Evolutionary conservation across 768 basidiomycete genomes (phyloP).

Genomic region (Russula virescens): DNA sequence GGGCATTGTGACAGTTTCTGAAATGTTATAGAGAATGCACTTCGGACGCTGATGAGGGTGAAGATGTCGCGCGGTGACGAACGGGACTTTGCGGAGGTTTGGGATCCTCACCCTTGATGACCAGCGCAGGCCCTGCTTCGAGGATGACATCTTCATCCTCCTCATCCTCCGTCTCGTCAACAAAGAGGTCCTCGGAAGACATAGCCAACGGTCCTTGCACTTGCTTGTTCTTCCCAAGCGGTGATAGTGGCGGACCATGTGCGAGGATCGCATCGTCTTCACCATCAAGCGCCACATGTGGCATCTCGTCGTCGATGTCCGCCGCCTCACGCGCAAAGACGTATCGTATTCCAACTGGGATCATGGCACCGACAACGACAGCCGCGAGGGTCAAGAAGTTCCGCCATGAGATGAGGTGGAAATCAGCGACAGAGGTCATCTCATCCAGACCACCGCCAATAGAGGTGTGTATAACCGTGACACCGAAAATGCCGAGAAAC

Average conservation of each 20-base stretch:
- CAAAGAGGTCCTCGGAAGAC: slow-evolving; percentile 28
- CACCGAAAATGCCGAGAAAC: slow-evolving; percentile 85
- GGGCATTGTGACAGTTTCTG: neutral
- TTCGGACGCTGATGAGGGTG: neutral
- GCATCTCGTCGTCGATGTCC: slow-evolving; percentile 33
- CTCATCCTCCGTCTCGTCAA: slow-evolving; percentile 38
- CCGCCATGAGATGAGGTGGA: slow-evolving; percentile 86
- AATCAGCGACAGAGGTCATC: slow-evolving; percentile 92
- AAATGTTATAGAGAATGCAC: neutral
- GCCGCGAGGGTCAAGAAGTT: slow-evolving; percentile 85
- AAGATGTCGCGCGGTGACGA: slow-evolving; percentile 5
- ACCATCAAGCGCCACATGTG: slow-evolving; percentile 34
- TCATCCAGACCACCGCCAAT: slow-evolving; percentile 91
- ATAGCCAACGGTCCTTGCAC: slow-evolving; percentile 27
- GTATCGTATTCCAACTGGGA: slow-evolving; percentile 84
- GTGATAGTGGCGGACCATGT: slow-evolving; percentile 45
- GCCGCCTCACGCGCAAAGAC: slow-evolving; percentile 66
- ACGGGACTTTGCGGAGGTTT: slow-evolving; percentile 3
- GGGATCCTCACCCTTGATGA: slow-evolving; percentile 34
- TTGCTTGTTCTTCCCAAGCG: slow-evolving; percentile 37
- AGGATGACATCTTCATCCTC: slow-evolving; percentile 68
- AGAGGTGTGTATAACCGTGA: slow-evolving; percentile 90
- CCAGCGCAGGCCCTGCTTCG: slow-evolving; percentile 63
- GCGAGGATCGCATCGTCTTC: slow-evolving; percentile 43
- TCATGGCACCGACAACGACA: slow-evolving; percentile 86